Conservation (phyloP, 371 early-diverging fungal species). For the Blakeslea trispora region DNA sequence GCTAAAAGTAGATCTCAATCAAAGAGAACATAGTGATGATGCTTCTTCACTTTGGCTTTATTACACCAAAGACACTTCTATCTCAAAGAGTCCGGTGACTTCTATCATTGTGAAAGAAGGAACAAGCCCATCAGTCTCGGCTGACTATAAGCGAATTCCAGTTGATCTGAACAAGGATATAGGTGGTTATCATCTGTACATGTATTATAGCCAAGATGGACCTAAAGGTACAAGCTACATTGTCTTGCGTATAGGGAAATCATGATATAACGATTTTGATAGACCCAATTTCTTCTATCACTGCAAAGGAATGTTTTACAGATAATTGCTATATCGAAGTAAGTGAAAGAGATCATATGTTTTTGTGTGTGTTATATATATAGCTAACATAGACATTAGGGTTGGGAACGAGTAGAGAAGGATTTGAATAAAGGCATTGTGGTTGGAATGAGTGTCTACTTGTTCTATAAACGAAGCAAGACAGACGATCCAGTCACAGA, state of each 20-base stretch:
- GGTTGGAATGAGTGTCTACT: conserved; percentile 50
- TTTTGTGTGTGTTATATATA: conserved; percentile 1
- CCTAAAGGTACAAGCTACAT: conserved; percentile 22
- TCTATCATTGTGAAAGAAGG: conserved; percentile 37
- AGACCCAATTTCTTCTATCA: conserved; percentile 55
- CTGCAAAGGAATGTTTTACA: conserved; percentile 53
- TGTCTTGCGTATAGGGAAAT: too few relatives aligned
- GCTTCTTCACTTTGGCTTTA: conserved; percentile 23
- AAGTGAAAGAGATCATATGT: conserved; percentile 26
- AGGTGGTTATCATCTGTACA: conserved; percentile 27
- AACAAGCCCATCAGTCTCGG: conserved; percentile 24
- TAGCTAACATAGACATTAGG: conserved; percentile 25
- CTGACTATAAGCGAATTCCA: conserved; percentile 38
- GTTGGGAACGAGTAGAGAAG: conserved; percentile 35
- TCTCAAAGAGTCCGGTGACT: conserved; percentile 30
- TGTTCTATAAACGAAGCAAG: conserved; percentile 34
- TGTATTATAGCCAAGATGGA: conserved; percentile 37
- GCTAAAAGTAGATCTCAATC: conserved; percentile 34
- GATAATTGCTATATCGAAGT: conserved; percentile 52
- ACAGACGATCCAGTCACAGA: conserved; percentile 35
- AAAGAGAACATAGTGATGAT: conserved; percentile 26
- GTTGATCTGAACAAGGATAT: conserved; percentile 38
- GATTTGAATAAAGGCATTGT: conserved; percentile 42
- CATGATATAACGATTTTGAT: conserved; percentile 1
- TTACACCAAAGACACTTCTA: conserved; percentile 33